Base-by-base conservation (phyloP, 805 yeast genomes). In the Candida ovalis region DNA sequence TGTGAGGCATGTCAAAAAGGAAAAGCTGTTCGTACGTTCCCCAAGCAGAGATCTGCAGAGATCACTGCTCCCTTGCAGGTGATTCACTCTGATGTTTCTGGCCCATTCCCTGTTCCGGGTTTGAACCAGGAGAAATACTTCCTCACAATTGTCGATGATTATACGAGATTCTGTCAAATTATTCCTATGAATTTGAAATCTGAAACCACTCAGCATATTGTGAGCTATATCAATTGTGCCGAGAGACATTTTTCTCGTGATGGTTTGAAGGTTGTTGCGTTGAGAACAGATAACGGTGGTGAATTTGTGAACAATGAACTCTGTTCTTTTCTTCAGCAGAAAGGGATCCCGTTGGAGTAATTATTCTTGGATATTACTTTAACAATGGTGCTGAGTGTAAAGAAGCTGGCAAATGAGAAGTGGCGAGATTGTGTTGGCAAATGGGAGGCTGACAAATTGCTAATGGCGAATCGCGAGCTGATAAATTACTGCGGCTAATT, bases 131-230 rank as follows among this genome's bases (percentile, higher is more conserved):
- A 44, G 40, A 40, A 23, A 6, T 42, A 44, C n/a, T 50, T 50
- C 28, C 19, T 50, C 5, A 50, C 49, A 3, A 44, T 47, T 32
- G 51, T 47, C 24, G 51, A 50, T 40, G 48, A 47, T 28, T 47
- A 18, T 19, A 38, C 44, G 9, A 24, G 47, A 8, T 44, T 21
- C 30, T 10, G 43, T 36, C 4, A 18, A 2, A 17, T 18, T 9
- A 17, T 17, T 21, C 39, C 22, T 8, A 18, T 9, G 22, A 18
- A 2, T 36, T 15, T 18, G 7, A 36, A 36, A 36, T 36, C 39
- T 17, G 39, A 36, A 2, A 36, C 39, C 12, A 36, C 39, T 6
- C 4, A 3, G 17, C 7, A 2, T 19, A 2, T 10, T 36, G 13
- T 17, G 17, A 17, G 2, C 7, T 32, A 13, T 15, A 5, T 32